Percentiles rank a stretch among this genome's conserved stretches.
phyloP scores from a whole-genome alignment of 495 filamentous ascomycete species.

The Talaromyces proteolyticus region DNA sequence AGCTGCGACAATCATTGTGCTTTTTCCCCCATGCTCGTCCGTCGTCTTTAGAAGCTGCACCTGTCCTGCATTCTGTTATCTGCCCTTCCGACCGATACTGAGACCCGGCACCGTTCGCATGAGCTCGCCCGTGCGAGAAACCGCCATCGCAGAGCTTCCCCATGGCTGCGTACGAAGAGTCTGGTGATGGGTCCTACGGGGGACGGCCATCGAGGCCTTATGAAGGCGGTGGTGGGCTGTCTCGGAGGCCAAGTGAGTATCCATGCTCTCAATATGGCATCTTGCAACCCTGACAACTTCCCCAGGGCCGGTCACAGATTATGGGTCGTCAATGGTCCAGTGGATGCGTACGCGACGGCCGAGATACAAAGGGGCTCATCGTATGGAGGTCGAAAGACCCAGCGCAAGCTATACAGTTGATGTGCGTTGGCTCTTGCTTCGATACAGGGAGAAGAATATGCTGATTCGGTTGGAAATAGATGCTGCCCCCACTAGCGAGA shows the following conservation, averaged over 20 bases:
- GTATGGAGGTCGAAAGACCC: constrained; percentile 74
- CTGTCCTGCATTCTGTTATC: no score
- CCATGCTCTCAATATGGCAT: background rate
- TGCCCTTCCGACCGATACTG: no score
- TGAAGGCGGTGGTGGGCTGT: constrained; percentile 30
- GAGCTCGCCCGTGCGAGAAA: constrained; percentile 1
- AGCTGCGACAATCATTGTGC: background rate
- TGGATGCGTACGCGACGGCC: constrained; percentile 87
- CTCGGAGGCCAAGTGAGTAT: constrained; percentile 38
- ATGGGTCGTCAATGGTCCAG: constrained; percentile 85
- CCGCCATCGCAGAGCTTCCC: constrained; percentile 14
- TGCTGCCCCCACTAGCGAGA: constrained; percentile 78
- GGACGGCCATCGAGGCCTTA: constrained; percentile 29
- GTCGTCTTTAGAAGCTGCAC: no score
- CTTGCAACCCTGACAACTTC: background rate
- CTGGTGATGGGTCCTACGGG: constrained; percentile 26
- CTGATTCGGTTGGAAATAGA: constrained; percentile 53
- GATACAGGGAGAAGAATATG: no score
- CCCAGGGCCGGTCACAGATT: constrained; percentile 77
- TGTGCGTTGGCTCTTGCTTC: constrained; percentile 41
- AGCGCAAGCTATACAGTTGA: constrained; percentile 84
- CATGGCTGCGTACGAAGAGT: constrained; percentile 41
- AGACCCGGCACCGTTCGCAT: no score
- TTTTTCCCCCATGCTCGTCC: background rate
- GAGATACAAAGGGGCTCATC: constrained; percentile 59